These are phyloP conservation scores for Curvularia lunata DNA, from an alignment of 2,329 filamentous ascomycete species.

Conservation along the genomic window DNA sequence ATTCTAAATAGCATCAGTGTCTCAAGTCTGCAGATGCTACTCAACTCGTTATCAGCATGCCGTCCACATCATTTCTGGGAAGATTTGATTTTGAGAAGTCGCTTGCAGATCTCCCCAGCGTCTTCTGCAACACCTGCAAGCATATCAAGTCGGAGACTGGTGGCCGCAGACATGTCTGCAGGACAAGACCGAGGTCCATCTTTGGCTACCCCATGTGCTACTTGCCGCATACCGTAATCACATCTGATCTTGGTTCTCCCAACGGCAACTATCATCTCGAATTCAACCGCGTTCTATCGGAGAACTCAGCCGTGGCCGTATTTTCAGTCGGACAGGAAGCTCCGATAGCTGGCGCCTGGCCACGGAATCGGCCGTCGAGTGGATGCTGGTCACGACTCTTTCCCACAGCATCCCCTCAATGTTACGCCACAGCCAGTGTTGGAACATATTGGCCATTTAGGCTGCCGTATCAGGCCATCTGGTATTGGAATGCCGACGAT, in stretches of 20 bases:
- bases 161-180: constrained; percentile 5
- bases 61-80: constrained; percentile 3
- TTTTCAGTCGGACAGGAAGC: constrained; percentile 17
- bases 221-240: constrained; percentile 18
- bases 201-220: constrained; percentile 4
- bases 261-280: constrained; percentile 7
- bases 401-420: background rate
- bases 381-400: constrained; percentile 8
- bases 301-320: constrained; percentile 18
- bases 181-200: background rate
- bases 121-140: constrained; percentile 3
- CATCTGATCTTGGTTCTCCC: constrained; percentile 13
- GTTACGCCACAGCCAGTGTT: constrained; percentile 13
- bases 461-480: constrained; percentile 7
- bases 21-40: background rate
- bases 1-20: constrained; percentile 2
- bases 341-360: constrained; percentile 10
- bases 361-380: background rate
- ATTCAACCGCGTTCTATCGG: constrained; percentile 18
- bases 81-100: constrained; percentile 6
- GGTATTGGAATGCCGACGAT: constrained; percentile 13
- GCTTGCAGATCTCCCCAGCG: background rate
- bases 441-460: constrained; percentile 15
- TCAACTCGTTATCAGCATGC: constrained; percentile 1
- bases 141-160: constrained; percentile 1